Evolutionary conservation across 2,329 filamentous ascomycete species (phyloP).

Genomic region (Zasmidium citrigriseum): DNA sequence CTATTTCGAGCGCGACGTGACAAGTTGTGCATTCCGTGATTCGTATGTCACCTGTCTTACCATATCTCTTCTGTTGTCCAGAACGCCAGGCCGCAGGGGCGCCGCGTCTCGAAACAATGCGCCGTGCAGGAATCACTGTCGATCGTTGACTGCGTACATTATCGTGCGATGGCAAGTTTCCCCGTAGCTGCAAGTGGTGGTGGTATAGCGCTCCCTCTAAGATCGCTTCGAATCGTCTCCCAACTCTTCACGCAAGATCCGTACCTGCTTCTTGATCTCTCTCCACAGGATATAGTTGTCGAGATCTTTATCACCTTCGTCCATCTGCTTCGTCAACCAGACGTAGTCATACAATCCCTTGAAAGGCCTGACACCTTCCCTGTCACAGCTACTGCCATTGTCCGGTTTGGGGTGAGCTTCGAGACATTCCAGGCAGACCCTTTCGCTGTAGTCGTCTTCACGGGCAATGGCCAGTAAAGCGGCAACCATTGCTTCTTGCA

Average conservation of each 20-base stretch:
- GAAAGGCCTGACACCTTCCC: constrained; percentile 24
- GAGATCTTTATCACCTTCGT: constrained; percentile 45
- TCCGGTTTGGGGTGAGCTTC: constrained; percentile 22
- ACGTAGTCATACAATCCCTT: constrained; percentile 32
- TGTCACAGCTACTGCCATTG: constrained; percentile 25
- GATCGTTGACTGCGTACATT: too few species aligned
- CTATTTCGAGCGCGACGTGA: too few species aligned
- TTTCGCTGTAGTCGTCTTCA: constrained; percentile 41
- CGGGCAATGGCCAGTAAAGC: constrained; percentile 60
- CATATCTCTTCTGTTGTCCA: too few species aligned
- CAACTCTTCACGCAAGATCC: constrained; percentile 62
- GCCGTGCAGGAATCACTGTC: too few species aligned
- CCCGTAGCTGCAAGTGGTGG: too few species aligned
- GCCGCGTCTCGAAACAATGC: too few species aligned
- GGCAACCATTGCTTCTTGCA: constrained; percentile 70
- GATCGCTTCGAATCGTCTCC: constrained; percentile 26
- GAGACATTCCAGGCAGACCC: constrained; percentile 31
- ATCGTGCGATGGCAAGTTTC: too few species aligned
- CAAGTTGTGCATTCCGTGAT: too few species aligned
- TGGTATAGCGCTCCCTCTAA: constrained; percentile 7
- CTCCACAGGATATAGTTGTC: constrained; percentile 59
- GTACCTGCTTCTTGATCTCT: constrained; percentile 65
- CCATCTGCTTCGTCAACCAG: constrained; percentile 31
- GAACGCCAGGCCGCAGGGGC: too few species aligned
- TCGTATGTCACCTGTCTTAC: too few species aligned